A percentile compares a stretch with the other conserved stretches of the same genome.
phyloP scores from a whole-genome alignment of 2,329 filamentous ascomycete species.

The Nemania abortiva region DNA sequence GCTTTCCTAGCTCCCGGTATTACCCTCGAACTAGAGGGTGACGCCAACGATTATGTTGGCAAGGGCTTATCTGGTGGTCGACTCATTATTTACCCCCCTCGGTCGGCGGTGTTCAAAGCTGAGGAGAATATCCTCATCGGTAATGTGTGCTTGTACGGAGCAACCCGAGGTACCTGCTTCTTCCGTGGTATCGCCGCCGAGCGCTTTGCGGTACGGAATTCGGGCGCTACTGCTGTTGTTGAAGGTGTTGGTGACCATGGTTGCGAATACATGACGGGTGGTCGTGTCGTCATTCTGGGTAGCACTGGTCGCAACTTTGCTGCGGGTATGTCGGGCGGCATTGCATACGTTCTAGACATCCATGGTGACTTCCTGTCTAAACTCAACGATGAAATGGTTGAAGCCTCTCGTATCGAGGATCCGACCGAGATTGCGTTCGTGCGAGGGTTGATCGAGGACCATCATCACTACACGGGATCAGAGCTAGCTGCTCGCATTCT shows the following conservation, averaged over 20 bases:
- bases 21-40: conserved; percentile 93
- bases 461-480: conserved; percentile 97
- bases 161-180: conserved; percentile 90
- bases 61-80: conserved; percentile 95
- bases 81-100: conserved; percentile 91
- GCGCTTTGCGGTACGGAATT: conserved; percentile 96
- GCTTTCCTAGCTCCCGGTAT: conserved; percentile 93
- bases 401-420: conserved; percentile 85
- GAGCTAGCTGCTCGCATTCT: conserved; percentile 93
- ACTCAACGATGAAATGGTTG: conserved; percentile 98
- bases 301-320: conserved; percentile 96
- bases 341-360: conserved; percentile 93
- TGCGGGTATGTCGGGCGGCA: conserved; percentile 98
- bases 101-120: conserved; percentile 90
- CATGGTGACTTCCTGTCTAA: conserved; percentile 90
- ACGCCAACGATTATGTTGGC: conserved; percentile 96
- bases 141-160: conserved; percentile 95
- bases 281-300: conserved; percentile 87
- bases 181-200: conserved; percentile 97
- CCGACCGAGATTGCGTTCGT: conserved; percentile 90
- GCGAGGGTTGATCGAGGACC: conserved; percentile 92
- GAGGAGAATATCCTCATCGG: conserved; percentile 96
- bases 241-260: conserved; percentile 97
- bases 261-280: conserved; percentile 99
- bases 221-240: conserved; percentile 93